phyloP scores from a whole-genome alignment of 257 asterid species.

The Scutellaria galericulata region DNA sequence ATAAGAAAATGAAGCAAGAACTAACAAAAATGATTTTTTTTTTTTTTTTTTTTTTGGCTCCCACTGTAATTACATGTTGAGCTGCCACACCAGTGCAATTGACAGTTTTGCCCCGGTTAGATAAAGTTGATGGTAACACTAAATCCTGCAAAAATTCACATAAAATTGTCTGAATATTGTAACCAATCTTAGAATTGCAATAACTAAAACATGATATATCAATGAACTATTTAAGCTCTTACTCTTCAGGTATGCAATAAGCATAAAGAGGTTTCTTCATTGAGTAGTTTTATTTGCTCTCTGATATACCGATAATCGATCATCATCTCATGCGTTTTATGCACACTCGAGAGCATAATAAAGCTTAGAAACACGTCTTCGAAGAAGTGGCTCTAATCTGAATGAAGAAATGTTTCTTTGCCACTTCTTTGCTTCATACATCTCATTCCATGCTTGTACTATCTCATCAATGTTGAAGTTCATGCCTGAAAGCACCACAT shows the following conservation, averaged over 20 bases:
- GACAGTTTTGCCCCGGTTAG: neutral
- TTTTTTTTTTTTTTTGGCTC: constrained; percentile 16
- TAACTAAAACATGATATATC: too few relatives aligned
- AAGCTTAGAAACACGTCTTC: constrained; percentile 79
- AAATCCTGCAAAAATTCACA: constrained; percentile 38
- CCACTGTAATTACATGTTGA: constrained; percentile 12
- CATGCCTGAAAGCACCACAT: constrained; percentile 53
- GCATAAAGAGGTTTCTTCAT: constrained; percentile 33
- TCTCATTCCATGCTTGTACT: constrained; percentile 95
- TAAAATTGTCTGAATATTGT: neutral
- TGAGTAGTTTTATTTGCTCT: constrained; percentile 31
- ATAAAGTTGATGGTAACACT: constrained; percentile 22
- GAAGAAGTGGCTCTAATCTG: constrained; percentile 75
- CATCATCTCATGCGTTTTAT: constrained; percentile 35
- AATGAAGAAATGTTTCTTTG: constrained; percentile 64
- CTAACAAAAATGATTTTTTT: constrained; percentile 35
- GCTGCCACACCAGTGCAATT: constrained; percentile 19
- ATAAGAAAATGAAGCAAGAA: constrained; percentile 48
- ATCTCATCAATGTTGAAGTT: constrained; percentile 95
- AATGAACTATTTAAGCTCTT: constrained; percentile 4
- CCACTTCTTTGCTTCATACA: constrained; percentile 91
- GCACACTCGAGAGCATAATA: constrained; percentile 69
- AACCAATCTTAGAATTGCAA: neutral
- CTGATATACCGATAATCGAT: neutral
- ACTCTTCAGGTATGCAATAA: constrained; percentile 45